phyloP scores from a whole-genome alignment of 1,284 basidiomycete species.

The Ganoderma meredithae region DNA sequence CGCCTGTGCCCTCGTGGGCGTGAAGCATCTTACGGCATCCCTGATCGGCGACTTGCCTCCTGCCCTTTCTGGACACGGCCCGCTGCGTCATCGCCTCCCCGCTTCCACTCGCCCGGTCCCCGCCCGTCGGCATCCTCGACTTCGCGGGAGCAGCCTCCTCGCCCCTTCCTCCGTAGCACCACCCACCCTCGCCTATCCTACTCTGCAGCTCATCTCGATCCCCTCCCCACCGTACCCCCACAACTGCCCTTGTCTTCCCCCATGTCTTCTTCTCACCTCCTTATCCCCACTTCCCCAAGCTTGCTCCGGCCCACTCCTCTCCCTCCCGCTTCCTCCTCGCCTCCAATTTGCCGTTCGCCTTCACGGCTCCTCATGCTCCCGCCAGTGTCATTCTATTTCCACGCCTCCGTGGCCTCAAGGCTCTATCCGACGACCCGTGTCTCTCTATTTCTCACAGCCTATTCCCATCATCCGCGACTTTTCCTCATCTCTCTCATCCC shows the following conservation, averaged over 20 bases:
- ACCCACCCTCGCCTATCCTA: neutral
- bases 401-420: neutral
- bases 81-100: constrained; percentile 4
- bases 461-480: neutral
- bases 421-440: neutral
- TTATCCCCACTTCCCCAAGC: neutral
- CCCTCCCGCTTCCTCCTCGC: neutral
- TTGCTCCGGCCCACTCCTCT: neutral
- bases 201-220: neutral
- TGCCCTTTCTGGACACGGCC: neutral
- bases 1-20: neutral
- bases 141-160: neutral
- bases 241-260: neutral
- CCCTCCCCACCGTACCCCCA: neutral
- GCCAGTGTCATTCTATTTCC: neutral
- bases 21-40: constrained; percentile 13
- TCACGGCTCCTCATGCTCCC: neutral
- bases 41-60: constrained; percentile 25
- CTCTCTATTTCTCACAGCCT: neutral
- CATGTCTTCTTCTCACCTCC: neutral
- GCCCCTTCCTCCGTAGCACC: neutral
- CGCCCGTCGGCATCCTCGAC: neutral
- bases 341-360: neutral
- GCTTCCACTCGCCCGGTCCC: neutral
- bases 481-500: neutral